These are phyloP conservation scores for Tetrahymena elliotti DNA, from an alignment of 73 alveolate genomes.

Conservation along the genomic window DNA sequence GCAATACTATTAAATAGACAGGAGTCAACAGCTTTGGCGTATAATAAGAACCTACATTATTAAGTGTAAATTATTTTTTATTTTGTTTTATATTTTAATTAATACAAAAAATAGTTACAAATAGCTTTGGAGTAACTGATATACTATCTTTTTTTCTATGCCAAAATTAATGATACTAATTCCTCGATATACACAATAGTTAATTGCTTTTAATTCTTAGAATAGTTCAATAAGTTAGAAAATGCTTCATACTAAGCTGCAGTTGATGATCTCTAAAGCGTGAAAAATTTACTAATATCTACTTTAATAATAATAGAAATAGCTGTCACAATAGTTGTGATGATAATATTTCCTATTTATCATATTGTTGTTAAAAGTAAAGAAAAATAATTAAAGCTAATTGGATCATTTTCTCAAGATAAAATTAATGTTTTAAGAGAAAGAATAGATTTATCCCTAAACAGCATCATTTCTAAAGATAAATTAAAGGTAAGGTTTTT, in stretches of 20 bases:
- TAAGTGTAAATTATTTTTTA: neutral
- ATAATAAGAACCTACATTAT: neutral
- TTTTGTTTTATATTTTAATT: neutral
- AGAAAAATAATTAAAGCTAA: neutral
- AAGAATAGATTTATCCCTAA: neutral
- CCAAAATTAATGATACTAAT: neutral
- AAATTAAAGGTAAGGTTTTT: neutral
- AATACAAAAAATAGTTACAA: neutral
- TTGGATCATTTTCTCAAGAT: neutral
- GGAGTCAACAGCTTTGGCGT: neutral
- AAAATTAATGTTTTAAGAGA: neutral
- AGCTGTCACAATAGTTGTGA: neutral
- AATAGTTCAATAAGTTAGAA: neutral
- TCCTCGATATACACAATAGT: neutral
- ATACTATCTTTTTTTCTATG: neutral
- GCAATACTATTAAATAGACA: neutral
- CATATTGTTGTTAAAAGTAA: neutral
- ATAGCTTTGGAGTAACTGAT: neutral
- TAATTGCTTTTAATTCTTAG: neutral
- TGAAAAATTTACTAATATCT: neutral
- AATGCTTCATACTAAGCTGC: neutral
- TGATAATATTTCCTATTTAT: neutral
- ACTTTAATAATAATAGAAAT: neutral
- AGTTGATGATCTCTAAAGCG: neutral
- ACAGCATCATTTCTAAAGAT: neutral